Evolutionary conservation across 2,329 filamentous ascomycete species (phyloP).

Genomic region (Fusarium xylarioides): DNA sequence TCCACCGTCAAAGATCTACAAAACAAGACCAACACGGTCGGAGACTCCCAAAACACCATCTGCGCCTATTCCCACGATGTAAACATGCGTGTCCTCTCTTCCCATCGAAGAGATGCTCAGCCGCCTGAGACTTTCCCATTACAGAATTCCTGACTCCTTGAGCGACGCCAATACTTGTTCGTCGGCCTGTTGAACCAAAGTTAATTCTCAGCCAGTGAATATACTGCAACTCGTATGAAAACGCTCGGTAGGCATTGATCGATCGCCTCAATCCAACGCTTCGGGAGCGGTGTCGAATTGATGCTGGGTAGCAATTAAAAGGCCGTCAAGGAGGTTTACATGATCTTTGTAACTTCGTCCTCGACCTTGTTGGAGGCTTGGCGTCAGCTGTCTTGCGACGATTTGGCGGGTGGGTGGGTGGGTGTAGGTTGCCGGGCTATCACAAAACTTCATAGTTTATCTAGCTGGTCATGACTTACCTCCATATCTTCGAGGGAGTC

Average conservation of each 20-base stretch:
- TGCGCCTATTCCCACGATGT: constrained; percentile 41
- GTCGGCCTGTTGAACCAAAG: constrained; percentile 42
- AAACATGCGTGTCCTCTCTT: constrained; percentile 46
- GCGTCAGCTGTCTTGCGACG: constrained; percentile 44
- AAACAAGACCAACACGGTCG: constrained; percentile 43
- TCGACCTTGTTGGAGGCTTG: constrained; percentile 70
- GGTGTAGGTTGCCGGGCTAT: constrained; percentile 28
- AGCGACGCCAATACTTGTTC: constrained; percentile 42
- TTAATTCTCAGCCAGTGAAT: constrained; percentile 41
- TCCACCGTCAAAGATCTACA: constrained; percentile 58
- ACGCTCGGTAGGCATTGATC: constrained; percentile 2
- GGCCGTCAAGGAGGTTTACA: constrained; percentile 62
- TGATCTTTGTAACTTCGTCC: constrained; percentile 90
- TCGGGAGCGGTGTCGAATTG: constrained; percentile 24
- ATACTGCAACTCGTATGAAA: constrained; percentile 14
- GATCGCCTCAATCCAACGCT: constrained; percentile 33
- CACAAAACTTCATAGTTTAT: constrained; percentile 27
- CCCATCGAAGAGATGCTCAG: constrained; percentile 48
- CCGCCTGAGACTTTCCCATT: constrained; percentile 43
- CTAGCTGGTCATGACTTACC: constrained; percentile 69
- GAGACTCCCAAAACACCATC: constrained; percentile 47
- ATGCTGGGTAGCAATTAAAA: constrained; percentile 31
- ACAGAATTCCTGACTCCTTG: constrained; percentile 44
- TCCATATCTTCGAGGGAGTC: constrained; percentile 99
- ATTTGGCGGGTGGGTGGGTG: constrained; percentile 11